Percentiles rank a stretch among this genome's conserved stretches.
Evolutionary conservation across 1,284 basidiomycete species (phyloP).

Genomic region (Cryptococcus floricola): DNA sequence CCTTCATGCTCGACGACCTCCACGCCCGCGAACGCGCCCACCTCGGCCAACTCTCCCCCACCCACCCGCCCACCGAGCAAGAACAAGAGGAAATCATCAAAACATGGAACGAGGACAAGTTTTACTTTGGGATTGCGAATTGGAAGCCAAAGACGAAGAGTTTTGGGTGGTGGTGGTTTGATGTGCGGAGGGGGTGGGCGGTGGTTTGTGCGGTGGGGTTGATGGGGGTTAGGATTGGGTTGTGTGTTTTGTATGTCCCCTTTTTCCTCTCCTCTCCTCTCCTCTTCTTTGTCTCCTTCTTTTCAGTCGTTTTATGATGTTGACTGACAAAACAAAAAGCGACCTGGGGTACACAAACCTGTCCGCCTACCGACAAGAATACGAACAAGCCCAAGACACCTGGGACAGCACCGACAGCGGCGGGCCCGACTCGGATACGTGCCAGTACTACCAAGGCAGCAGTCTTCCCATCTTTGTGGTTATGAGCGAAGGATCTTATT

Average conservation of each 20-base stretch:
- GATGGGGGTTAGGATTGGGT: conserved; percentile 18
- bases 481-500: conserved; percentile 1
- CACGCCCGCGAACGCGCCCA: conserved; percentile 8
- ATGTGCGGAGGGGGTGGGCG: conserved; percentile 16
- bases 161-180: conserved; percentile 23
- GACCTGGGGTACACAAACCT: conserved; percentile 7
- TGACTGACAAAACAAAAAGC: neutral
- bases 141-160: conserved; percentile 15
- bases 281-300: neutral
- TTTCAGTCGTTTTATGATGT: neutral
- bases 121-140: conserved; percentile 20
- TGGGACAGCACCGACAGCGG: conserved; percentile 14
- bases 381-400: conserved; percentile 5
- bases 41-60: conserved; percentile 2
- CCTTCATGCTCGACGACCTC: conserved; percentile 4
- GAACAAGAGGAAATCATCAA: conserved; percentile 12
- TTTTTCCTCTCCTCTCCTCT: neutral
- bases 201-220: conserved; percentile 9
- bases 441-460: conserved; percentile 28
- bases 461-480: conserved; percentile 21
- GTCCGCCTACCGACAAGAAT: conserved; percentile 16
- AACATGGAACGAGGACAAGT: conserved; percentile 10
- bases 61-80: conserved; percentile 6
- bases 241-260: conserved; percentile 21
- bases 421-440: conserved; percentile 17